These are phyloP conservation scores for Crithidia acanthocephali DNA, from an alignment of 208 protist genomes.

Conservation along the genomic window DNA sequence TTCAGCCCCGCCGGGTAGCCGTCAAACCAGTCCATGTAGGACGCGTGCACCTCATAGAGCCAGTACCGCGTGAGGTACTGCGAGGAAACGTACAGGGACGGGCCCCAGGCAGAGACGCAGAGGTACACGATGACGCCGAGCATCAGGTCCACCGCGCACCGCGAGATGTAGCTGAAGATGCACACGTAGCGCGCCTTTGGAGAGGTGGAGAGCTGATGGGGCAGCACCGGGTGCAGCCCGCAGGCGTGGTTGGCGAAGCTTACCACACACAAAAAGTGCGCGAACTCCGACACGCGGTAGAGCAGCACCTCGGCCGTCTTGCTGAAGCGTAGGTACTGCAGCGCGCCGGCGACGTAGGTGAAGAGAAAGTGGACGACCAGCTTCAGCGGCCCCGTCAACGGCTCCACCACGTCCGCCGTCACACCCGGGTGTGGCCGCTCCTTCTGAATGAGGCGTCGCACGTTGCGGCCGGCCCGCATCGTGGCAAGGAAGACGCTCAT, in stretches of 20 bases:
- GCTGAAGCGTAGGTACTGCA: constrained; percentile 44
- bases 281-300: constrained; percentile 52
- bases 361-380: constrained; percentile 24
- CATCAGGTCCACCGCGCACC: constrained; percentile 69
- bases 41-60: constrained; percentile 78
- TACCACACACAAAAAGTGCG: constrained; percentile 67
- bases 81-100: constrained; percentile 42
- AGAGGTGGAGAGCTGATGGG: constrained; percentile 45
- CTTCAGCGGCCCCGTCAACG: constrained; percentile 22
- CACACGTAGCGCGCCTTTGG: constrained; percentile 49
- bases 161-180: constrained; percentile 58
- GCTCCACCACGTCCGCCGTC: constrained; percentile 17
- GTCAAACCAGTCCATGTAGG: constrained; percentile 94
- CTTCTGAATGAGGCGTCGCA: constrained; percentile 48
- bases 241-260: constrained; percentile 57
- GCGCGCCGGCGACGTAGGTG: constrained; percentile 29
- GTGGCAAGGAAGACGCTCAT: constrained; percentile 60
- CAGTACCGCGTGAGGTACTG: constrained; percentile 54
- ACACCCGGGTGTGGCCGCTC: constrained; percentile 4
- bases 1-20: constrained; percentile 95
- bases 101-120: constrained; percentile 51
- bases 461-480: constrained; percentile 44
- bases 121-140: constrained; percentile 60
- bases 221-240: constrained; percentile 79
- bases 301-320: constrained; percentile 40